Conservation (phyloP, 371 early-diverging fungal genomes). For the Apophysomyces elegans region DNA sequence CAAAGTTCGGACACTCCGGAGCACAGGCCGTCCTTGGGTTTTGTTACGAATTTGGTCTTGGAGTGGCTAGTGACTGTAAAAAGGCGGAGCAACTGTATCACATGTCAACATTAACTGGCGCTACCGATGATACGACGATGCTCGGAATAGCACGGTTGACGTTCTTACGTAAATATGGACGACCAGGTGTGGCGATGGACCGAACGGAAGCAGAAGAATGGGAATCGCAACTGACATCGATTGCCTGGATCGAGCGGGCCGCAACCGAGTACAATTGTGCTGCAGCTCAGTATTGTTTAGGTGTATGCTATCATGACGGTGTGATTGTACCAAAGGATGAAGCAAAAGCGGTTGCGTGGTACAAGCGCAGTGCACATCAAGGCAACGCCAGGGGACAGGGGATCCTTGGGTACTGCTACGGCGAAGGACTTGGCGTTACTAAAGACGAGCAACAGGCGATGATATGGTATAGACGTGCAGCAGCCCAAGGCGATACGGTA, state of each 20-base stretch:
- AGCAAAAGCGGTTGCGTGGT: conserved; percentile 61
- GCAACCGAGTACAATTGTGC: conserved; percentile 45
- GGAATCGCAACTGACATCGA: conserved; percentile 33
- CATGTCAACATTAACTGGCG: conserved; percentile 27
- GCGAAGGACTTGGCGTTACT: conserved; percentile 79
- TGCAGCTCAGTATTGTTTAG: conserved; percentile 56
- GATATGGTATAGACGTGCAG: conserved; percentile 70
- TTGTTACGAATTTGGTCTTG: conserved; percentile 80
- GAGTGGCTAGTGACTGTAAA: conserved; percentile 52
- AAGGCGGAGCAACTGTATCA: conserved; percentile 61
- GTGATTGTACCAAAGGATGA: conserved; percentile 57
- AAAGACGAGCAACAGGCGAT: conserved; percentile 70
- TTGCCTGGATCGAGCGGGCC: conserved; percentile 61
- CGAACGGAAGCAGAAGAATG: conserved; percentile 66
- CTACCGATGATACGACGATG: conserved; percentile 17
- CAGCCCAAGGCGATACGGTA: conserved; percentile 67
- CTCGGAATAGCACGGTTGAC: conserved; percentile 65
- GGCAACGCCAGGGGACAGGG: conserved; percentile 71
- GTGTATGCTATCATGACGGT: conserved; percentile 73
- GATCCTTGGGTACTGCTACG: conserved; percentile 75
- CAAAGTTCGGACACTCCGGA: conserved; percentile 41
- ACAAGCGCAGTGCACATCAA: conserved; percentile 59
- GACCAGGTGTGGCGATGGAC: conserved; percentile 72
- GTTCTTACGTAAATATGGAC: conserved; percentile 74
- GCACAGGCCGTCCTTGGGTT: conserved; percentile 61